Evolutionary conservation across 164 flowering plant genomes (phyloP), one percentile per base, ranked within the genome.

Genomic region (Umbilicus rupestris): DNA sequence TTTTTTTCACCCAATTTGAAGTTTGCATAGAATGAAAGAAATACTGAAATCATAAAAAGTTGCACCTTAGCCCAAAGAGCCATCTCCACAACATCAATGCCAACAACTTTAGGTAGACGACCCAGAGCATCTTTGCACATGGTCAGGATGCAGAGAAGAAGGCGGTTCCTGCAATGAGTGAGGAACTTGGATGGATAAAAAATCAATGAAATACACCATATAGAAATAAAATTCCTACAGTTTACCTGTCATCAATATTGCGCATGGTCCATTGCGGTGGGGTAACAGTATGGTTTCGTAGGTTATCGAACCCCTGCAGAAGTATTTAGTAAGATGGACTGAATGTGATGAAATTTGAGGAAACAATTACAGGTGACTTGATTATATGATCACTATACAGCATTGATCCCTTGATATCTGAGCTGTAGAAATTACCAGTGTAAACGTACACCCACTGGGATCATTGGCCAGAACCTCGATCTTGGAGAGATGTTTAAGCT

Each of bases 61-160:
- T 49, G 62, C 73, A 92, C 99, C 99, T 95, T 95, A 49, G 97
- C 99, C 99, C 99, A 95, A 73, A 95, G 94, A 76, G 99, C 99
- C 98, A 95, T 87, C 85, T 95, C 99, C 77, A 95, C 99, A 28
- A 95, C 81, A 85, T 95, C 99, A 59, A 95, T 85, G 55, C 99
- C 99, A 71, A 92, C 94, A 64, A 95, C 94, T 79, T 90, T 95
- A 8, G 99, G 99, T 70, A 92, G 84, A 63, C 75, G 92, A 42
- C 94, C 94, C 67, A 95, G 65, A 20, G 86, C 75, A 75, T 95
- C 99, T 73, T 86, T 88, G 81, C 92, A 88, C 42, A 86, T 77
- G 72, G 86, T 92, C 71, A 95, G 77, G 57, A 92, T 87, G 76
- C 88, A 84, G 47, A 87, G 67, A 39, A 95, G 76, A 77, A 95